A percentile compares a stretch with the other conserved stretches of the same genome.
These are phyloP conservation scores for Adansonia gregorii DNA, from an alignment of 441 rosid species.

Conservation along the genomic window DNA sequence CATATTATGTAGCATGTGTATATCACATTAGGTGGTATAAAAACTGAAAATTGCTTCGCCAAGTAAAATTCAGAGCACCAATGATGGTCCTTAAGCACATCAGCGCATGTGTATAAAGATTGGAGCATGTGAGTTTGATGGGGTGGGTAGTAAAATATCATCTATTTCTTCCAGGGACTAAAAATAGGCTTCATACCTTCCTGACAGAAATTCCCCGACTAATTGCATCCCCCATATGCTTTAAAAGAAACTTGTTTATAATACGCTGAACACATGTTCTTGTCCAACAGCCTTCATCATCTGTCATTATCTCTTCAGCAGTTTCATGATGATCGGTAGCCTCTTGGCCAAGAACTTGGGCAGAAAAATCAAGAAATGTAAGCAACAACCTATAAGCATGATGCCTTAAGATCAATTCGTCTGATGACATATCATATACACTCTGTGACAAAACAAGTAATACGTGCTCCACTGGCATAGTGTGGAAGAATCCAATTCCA, in stretches of 20 bases:
- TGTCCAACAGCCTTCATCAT: slow-evolving; percentile 59
- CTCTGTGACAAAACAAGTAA: slow-evolving; percentile 80
- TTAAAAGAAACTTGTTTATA: slow-evolving; percentile 70
- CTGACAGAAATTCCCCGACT: slow-evolving; percentile 57
- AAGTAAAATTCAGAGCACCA: not conserved
- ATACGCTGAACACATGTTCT: slow-evolving; percentile 47
- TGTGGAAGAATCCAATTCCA: slow-evolving; percentile 51
- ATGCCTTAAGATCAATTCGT: slow-evolving; percentile 71
- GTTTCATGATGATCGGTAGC: slow-evolving; percentile 31
- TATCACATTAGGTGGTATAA: not conserved
- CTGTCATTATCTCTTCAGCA: slow-evolving; percentile 39
- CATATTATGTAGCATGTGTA: not conserved
- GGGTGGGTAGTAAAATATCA: not conserved
- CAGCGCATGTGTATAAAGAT: not conserved
- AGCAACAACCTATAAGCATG: slow-evolving; percentile 75
- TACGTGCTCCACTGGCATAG: slow-evolving; percentile 60
- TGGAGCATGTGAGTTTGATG: not conserved
- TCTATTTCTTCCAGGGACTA: not conserved
- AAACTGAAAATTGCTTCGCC: not conserved
- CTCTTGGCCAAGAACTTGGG: slow-evolving; percentile 49
- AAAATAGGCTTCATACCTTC: slow-evolving; percentile 53
- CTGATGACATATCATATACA: slow-evolving; percentile 77
- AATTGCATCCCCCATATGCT: slow-evolving; percentile 72
- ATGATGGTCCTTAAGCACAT: not conserved
- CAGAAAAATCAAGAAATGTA: slow-evolving; percentile 76